Percentiles rank a stretch among this genome's conserved stretches.
Conservation (phyloP, 208 protist genomes). For the Vickermania ingenoplastis region DNA sequence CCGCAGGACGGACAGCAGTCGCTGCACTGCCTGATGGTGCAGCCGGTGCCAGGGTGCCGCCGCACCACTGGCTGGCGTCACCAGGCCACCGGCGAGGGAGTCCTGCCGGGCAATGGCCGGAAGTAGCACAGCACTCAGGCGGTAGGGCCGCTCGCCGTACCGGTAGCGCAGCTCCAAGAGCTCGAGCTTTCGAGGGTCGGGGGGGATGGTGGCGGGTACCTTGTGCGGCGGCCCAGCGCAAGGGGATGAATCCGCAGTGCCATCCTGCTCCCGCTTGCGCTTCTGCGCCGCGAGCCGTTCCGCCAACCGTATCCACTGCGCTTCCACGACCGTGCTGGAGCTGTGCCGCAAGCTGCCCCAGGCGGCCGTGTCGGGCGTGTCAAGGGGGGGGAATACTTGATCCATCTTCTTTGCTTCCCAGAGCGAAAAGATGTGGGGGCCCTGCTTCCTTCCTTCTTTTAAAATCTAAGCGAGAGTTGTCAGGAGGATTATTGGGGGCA, state of each 20-base stretch:
- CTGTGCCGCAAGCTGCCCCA: neutral
- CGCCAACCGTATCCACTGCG: neutral
- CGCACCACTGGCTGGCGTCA: too few relatives aligned
- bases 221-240: too few relatives aligned
- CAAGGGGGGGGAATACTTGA: too few relatives aligned
- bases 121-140: neutral
- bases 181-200: neutral
- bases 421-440: too few relatives aligned
- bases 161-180: neutral
- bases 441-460: too few relatives aligned
- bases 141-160: neutral
- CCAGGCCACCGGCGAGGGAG: neutral
- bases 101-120: neutral
- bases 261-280: neutral
- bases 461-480: too few relatives aligned
- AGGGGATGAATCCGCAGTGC: neutral
- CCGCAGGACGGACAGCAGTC: slow-evolving; percentile 44
- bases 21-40: slow-evolving; percentile 15
- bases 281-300: neutral
- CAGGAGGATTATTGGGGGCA: too few relatives aligned
- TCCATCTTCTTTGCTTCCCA: too few relatives aligned
- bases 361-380: too few relatives aligned
- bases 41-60: neutral
- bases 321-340: neutral
- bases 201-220: too few relatives aligned